Evolutionary conservation across 441 rosid genomes (phyloP).

Genomic region (Eutrema salsugineum): DNA sequence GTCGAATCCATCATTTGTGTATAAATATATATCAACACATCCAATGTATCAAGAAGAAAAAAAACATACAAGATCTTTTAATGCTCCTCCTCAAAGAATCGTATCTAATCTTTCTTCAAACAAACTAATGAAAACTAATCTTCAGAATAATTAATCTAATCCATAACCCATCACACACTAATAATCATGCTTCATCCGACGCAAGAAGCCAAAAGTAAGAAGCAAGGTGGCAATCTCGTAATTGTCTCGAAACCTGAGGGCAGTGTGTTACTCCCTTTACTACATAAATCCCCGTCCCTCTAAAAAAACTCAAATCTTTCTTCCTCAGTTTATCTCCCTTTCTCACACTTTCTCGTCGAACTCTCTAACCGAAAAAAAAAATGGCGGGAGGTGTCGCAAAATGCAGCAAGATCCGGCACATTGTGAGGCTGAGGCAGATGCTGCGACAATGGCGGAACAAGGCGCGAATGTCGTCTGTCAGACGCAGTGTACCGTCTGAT

Average conservation of each 20-base stretch:
- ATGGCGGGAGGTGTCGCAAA: constrained; percentile 44
- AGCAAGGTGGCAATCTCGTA: constrained; percentile 27
- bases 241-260: constrained; percentile 31
- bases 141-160: constrained; percentile 5
- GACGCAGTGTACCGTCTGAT: constrained; percentile 52
- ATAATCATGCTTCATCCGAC: not conserved
- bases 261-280: not conserved
- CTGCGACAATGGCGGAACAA: constrained; percentile 80
- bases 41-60: constrained; percentile 27
- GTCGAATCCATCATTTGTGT: constrained; percentile 12
- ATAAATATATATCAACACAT: constrained; percentile 6
- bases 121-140: constrained; percentile 1
- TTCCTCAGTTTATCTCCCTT: not conserved
- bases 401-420: constrained; percentile 83
- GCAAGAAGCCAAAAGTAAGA: constrained; percentile 16
- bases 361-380: not conserved
- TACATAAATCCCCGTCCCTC: constrained; percentile 41
- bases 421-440: constrained; percentile 77
- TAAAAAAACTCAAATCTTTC: not conserved
- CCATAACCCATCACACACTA: not conserved
- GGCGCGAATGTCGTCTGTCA: constrained; percentile 56
- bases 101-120: not conserved
- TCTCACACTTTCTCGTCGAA: not conserved
- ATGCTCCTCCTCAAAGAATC: constrained; percentile 13
- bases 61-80: constrained; percentile 30